phyloP scores from a whole-genome alignment of 2,329 filamentous ascomycete genomes.

The Colletotrichum theobromicola region DNA sequence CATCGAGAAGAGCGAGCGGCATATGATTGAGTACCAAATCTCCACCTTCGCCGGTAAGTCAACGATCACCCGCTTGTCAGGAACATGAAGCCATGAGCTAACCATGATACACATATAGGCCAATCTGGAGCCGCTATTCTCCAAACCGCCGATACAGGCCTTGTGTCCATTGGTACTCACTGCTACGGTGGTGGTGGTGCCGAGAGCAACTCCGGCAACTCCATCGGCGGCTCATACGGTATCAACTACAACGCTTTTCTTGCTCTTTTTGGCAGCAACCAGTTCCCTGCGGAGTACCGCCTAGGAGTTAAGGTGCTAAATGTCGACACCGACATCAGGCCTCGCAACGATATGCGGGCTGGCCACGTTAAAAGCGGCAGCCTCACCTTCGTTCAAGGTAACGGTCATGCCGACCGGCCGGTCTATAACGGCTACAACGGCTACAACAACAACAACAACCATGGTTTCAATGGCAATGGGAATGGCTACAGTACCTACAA shows the following conservation, averaged over 20 bases:
- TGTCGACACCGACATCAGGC: too few species aligned
- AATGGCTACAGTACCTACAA: neutral
- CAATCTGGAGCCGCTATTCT: constrained; percentile 33
- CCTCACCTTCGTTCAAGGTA: too few species aligned
- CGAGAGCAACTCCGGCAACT: too few species aligned
- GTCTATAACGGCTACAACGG: constrained; percentile 10
- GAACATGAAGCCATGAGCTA: neutral
- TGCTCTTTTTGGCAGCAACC: too few species aligned
- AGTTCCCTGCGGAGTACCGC: too few species aligned
- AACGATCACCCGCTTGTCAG: neutral
- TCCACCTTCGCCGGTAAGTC: constrained; percentile 32
- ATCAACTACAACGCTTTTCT: too few species aligned
- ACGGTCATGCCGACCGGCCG: too few species aligned
- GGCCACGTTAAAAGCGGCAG: too few species aligned
- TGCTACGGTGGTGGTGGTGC: too few species aligned
- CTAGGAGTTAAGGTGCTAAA: too few species aligned
- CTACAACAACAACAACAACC: constrained; percentile 28
- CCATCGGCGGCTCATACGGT: too few species aligned
- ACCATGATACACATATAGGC: constrained; percentile 18
- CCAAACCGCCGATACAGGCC: neutral
- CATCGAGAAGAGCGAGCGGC: constrained; percentile 19
- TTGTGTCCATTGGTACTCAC: constrained; percentile 31
- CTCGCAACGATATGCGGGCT: too few species aligned
- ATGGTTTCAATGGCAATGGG: neutral
- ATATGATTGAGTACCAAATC: constrained; percentile 35